Percentiles rank a stretch among this genome's conserved stretches.
Evolutionary conservation across 2,329 filamentous ascomycete species (phyloP).

Genomic region (Fusarium sambucinum): DNA sequence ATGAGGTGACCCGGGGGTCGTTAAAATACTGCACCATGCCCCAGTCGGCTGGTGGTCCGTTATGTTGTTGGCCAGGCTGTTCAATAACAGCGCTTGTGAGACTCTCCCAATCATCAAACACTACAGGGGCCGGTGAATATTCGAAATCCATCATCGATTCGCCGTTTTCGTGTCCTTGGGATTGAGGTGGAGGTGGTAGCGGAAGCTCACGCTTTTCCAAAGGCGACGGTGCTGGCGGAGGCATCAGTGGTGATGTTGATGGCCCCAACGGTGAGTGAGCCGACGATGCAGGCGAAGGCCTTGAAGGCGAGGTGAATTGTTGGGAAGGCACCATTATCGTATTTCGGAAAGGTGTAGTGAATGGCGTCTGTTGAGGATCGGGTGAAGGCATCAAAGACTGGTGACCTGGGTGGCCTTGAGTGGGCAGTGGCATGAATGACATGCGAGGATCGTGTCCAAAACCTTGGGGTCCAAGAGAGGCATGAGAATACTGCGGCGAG

Average conservation of each 20-base stretch:
- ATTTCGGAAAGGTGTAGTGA: slow-evolving; percentile 49
- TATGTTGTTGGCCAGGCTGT: slow-evolving; percentile 47
- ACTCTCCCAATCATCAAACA: slow-evolving; percentile 59
- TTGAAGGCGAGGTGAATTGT: slow-evolving; percentile 44
- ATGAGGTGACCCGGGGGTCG: slow-evolving; percentile 51
- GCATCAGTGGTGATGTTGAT: slow-evolving; percentile 51
- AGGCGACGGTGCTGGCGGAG: slow-evolving; percentile 48
- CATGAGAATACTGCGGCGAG: slow-evolving; percentile 50
- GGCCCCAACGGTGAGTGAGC: slow-evolving; percentile 51
- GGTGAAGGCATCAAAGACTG: slow-evolving; percentile 49
- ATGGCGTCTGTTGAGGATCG: slow-evolving; percentile 48
- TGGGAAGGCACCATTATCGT: slow-evolving; percentile 53
- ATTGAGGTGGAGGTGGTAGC: slow-evolving; percentile 47
- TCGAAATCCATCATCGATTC: slow-evolving; percentile 60
- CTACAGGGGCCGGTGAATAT: slow-evolving; percentile 54
- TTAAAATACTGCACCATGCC: slow-evolving; percentile 54
- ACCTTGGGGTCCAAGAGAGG: slow-evolving; percentile 45
- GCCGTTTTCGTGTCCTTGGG: slow-evolving; percentile 38
- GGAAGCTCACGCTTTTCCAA: slow-evolving; percentile 55
- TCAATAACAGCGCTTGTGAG: slow-evolving; percentile 53
- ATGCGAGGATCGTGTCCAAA: slow-evolving; percentile 49
- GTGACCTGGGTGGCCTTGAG: slow-evolving; percentile 49
- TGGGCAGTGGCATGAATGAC: slow-evolving; percentile 51
- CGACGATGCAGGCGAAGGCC: slow-evolving; percentile 52
- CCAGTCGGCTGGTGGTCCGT: slow-evolving; percentile 45